Percentiles rank a stretch among this genome's conserved stretches.
phyloP scores from a whole-genome alignment of 1,284 basidiomycete genomes.

The Lentinus polychrous region DNA sequence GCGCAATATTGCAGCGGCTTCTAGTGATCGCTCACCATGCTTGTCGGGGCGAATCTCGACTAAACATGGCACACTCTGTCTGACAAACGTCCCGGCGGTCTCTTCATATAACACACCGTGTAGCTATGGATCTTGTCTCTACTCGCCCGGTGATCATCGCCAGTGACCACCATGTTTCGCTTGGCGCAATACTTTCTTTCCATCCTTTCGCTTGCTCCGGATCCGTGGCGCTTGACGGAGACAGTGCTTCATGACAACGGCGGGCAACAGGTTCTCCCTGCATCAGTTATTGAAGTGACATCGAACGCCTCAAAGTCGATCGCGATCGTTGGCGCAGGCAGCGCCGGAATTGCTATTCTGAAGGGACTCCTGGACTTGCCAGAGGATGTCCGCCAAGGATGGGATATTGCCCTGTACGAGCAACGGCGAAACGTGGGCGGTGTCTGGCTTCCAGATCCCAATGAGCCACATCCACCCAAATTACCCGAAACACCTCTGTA shows the following conservation, averaged over 20 bases:
- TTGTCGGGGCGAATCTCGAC: not conserved
- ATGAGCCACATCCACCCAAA: slow-evolving; percentile 33
- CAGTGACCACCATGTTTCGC: slow-evolving; percentile 1
- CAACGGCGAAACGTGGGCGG: slow-evolving; percentile 44
- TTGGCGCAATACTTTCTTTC: slow-evolving; percentile 3
- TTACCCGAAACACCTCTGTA: slow-evolving; percentile 51
- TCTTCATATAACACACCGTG: not conserved
- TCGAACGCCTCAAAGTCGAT: slow-evolving; percentile 34
- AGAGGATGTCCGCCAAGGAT: slow-evolving; percentile 26
- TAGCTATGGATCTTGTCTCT: not conserved
- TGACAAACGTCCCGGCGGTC: not conserved
- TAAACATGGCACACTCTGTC: not conserved
- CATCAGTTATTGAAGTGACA: not conserved
- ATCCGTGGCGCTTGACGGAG: not conserved
- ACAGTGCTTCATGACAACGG: not conserved
- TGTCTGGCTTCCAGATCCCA: slow-evolving; percentile 43
- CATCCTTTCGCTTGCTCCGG: not conserved
- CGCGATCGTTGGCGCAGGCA: slow-evolving; percentile 46
- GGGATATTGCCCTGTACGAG: slow-evolving; percentile 48
- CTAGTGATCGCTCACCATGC: slow-evolving; percentile 3
- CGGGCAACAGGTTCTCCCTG: not conserved
- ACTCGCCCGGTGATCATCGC: not conserved
- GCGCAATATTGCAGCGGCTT: slow-evolving; percentile 6
- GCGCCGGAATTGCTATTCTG: slow-evolving; percentile 44
- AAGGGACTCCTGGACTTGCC: slow-evolving; percentile 44